A percentile compares a stretch with the other conserved stretches of the same genome.
Evolutionary conservation across 148 eudicot genomes (phyloP).

Genomic region (Heliamphora exappendiculata): DNA sequence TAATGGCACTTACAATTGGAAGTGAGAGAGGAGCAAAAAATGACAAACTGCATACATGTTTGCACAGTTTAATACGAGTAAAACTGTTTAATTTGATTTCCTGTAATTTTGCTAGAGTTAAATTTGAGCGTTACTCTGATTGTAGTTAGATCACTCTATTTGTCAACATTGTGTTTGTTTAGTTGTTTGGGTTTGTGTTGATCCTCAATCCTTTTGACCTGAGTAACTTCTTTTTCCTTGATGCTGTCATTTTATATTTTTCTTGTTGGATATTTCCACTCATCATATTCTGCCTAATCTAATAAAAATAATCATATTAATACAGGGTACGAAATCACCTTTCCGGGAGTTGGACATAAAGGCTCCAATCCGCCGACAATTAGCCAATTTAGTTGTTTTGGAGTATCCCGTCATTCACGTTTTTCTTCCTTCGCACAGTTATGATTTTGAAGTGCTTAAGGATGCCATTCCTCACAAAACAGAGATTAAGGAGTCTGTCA

Average conservation of each 20-base stretch:
- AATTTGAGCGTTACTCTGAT: neutral
- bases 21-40: neutral
- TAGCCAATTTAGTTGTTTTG: conserved; percentile 53
- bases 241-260: neutral
- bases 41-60: neutral
- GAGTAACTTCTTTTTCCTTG: neutral
- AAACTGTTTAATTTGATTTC: neutral
- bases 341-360: conserved; percentile 60
- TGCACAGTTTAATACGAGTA: neutral
- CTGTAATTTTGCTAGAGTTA: neutral
- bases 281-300: neutral
- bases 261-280: neutral
- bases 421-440: conserved; percentile 63
- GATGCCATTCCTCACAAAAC: conserved; percentile 24
- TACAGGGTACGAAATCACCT: conserved; percentile 61
- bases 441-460: conserved; percentile 58
- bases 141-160: neutral
- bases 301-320: neutral
- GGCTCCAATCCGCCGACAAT: conserved; percentile 47
- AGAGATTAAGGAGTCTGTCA: conserved; percentile 24
- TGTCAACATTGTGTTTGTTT: neutral
- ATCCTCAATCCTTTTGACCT: neutral
- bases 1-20: neutral
- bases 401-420: conserved; percentile 84
- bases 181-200: neutral